Base-by-base conservation (phyloP, 805 yeast species). In the Yarrowia alimentaria region DNA sequence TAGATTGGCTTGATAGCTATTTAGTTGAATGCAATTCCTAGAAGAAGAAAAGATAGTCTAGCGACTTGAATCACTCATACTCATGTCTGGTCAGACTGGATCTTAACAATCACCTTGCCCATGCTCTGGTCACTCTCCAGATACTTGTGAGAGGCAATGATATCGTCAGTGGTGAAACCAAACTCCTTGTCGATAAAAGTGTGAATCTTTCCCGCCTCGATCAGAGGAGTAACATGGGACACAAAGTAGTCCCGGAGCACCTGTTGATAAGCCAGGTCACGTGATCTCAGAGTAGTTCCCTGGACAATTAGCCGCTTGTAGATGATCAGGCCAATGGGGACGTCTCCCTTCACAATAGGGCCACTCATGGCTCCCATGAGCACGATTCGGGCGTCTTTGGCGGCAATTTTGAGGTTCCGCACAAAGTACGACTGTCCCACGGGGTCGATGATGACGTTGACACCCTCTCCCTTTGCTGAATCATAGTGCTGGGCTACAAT, bases 371-470 rank as follows among this genome's bases (percentile, higher is more conserved):
- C 34, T 7, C 60, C 58, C 55, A 62, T 55, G 17, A 62, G 20
- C 8, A 63, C 68, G 1, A 62, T 25, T 3, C 62, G 52, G 13
- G 66, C 69, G 13, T 61, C 66, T 3, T 52, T 51, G 3, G 61
- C 59, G 11, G 60, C 52, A 17, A 56, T 55, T 4, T 56, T 57
- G 5, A 66, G 52, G 47, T 61, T 54, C 14, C 54, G 26, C 13
- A 35, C 34, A 13, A 64, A 58, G 32, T 58, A 58, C 1, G 54
- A 50, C 25, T 56, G 57, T 12, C 68, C 68, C 3, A 64, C 60
- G 6, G 66, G 59, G 32, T 66, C 70, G 10, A 68, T 55, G 14
- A 64, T 57, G 9, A 62, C 56, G 34, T 67, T 64, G 7, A 64
- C 57, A 5, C 67, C 68, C 4, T 56, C 55, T 4, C 37, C 30